Percentiles rank a stretch among this genome's conserved stretches.
Conservation (phyloP, 495 filamentous ascomycete genomes). For the Pseudoneurospora amorphoporcata region DNA sequence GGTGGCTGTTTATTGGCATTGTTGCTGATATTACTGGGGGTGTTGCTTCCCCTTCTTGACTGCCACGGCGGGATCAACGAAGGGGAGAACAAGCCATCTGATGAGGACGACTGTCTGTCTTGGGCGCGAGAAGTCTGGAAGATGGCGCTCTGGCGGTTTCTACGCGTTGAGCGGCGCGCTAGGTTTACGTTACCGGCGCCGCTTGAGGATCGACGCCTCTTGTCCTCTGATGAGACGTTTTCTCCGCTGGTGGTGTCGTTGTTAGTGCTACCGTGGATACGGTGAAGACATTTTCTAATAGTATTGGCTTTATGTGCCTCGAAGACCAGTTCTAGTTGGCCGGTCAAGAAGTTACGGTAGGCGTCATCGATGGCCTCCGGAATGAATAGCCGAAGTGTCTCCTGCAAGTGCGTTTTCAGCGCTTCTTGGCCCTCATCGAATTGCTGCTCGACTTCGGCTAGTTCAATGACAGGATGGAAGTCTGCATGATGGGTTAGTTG, state of each 20-base stretch:
- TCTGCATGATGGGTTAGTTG: conserved; percentile 10
- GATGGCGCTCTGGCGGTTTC: conserved; percentile 1
- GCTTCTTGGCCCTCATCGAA: conserved; percentile 13
- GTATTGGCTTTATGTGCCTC: conserved; percentile 19
- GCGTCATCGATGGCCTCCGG: conserved; percentile 10
- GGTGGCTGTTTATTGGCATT: neutral
- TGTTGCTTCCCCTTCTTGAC: neutral
- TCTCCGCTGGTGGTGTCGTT: neutral
- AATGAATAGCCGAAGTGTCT: conserved; percentile 18
- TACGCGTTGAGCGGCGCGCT: neutral
- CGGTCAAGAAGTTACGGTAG: conserved; percentile 18
- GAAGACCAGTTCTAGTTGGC: conserved; percentile 20
- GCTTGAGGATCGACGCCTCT: neutral
- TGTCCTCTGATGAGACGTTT: neutral
- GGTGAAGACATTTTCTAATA: conserved; percentile 9
- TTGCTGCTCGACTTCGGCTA: conserved; percentile 18
- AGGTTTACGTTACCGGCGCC: neutral
- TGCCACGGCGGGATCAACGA: neutral
- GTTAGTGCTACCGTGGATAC: neutral
- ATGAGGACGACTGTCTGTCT: neutral
- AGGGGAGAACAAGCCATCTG: neutral
- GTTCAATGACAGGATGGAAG: conserved; percentile 17
- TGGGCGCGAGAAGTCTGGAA: neutral
- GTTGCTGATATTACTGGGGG: neutral
- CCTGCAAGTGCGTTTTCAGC: conserved; percentile 15